Percentiles rank a stretch among this genome's conserved stretches.
These are phyloP conservation scores for Colletotrichum gigasporum DNA, from an alignment of 2,329 filamentous ascomycete genomes.

Conservation along the genomic window DNA sequence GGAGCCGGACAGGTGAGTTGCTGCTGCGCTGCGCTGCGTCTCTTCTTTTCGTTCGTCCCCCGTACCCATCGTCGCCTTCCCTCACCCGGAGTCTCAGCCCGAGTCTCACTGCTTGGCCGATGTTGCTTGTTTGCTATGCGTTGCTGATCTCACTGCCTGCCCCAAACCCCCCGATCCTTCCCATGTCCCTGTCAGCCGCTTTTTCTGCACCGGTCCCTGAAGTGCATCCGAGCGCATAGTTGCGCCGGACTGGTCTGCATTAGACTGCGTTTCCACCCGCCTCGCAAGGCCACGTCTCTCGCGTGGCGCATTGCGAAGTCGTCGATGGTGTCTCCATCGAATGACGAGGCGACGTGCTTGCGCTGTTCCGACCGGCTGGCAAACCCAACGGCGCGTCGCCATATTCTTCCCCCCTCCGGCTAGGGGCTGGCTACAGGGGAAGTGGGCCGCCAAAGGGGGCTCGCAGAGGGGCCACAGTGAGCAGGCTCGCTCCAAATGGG, in stretches of 20 bases:
- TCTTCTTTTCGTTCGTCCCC: not conserved
- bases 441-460: not conserved
- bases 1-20: conserved; percentile 10
- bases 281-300: conserved; percentile 20
- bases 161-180: not conserved
- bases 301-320: conserved; percentile 4
- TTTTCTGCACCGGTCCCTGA: not conserved
- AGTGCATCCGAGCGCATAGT: conserved; percentile 15
- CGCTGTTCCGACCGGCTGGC: not conserved
- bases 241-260: too few relatives aligned
- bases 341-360: conserved; percentile 7
- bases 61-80: too few relatives aligned
- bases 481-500: too few relatives aligned
- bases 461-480: not conserved
- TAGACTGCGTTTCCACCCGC: conserved; percentile 6
- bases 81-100: not conserved
- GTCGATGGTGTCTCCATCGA: conserved; percentile 4
- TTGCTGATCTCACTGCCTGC: not conserved
- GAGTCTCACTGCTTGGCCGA: conserved; percentile 13
- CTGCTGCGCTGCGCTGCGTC: too few relatives aligned
- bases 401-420: not conserved
- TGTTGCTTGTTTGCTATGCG: not conserved
- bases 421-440: not conserved
- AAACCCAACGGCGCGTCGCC: conserved; percentile 2
- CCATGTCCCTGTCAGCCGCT: not conserved